Conservation (phyloP, 768 basidiomycete species). For the Kondoa subrosea region DNA sequence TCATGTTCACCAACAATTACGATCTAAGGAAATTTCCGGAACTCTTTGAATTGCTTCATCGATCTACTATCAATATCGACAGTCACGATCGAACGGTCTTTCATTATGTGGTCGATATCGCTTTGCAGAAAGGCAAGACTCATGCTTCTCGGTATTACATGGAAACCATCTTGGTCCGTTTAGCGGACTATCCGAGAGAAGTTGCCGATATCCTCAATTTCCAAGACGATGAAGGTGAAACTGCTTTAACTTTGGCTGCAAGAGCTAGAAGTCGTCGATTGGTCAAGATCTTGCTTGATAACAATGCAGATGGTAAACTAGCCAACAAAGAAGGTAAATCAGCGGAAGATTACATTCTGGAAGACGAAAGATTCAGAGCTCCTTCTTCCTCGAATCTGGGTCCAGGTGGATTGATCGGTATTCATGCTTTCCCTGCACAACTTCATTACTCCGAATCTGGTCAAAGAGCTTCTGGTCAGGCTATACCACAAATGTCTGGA, state of each 20-base stretch:
- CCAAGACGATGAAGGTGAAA: slow-evolving; percentile 97
- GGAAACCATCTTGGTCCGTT: slow-evolving; percentile 76
- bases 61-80: slow-evolving; percentile 98
- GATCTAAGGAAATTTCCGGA: slow-evolving; percentile 98
- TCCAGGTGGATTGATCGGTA: background rate
- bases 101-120: slow-evolving; percentile 93
- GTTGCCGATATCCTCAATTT: slow-evolving; percentile 96
- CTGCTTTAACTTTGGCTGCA: slow-evolving; percentile 88
- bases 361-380: slow-evolving; percentile 73
- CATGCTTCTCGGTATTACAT: slow-evolving; percentile 97
- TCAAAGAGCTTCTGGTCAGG: slow-evolving; percentile 67
- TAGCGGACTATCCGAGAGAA: slow-evolving; percentile 86
- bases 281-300: slow-evolving; percentile 85
- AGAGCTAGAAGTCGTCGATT: slow-evolving; percentile 86
- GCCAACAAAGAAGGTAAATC: slow-evolving; percentile 87
- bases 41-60: slow-evolving; percentile 85
- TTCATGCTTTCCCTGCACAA: slow-evolving; percentile 36
- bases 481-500: slow-evolving; percentile 63
- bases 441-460: slow-evolving; percentile 71
- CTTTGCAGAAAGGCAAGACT: slow-evolving; percentile 91
- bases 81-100: slow-evolving; percentile 93
- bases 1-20: slow-evolving; percentile 99
- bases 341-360: slow-evolving; percentile 94
- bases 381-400: background rate
- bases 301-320: slow-evolving; percentile 89